Evolutionary conservation across 2,329 filamentous ascomycete species (phyloP), one percentile per base, ranked within the genome.

Genomic region (Phaeophleospora eucalypticola): DNA sequence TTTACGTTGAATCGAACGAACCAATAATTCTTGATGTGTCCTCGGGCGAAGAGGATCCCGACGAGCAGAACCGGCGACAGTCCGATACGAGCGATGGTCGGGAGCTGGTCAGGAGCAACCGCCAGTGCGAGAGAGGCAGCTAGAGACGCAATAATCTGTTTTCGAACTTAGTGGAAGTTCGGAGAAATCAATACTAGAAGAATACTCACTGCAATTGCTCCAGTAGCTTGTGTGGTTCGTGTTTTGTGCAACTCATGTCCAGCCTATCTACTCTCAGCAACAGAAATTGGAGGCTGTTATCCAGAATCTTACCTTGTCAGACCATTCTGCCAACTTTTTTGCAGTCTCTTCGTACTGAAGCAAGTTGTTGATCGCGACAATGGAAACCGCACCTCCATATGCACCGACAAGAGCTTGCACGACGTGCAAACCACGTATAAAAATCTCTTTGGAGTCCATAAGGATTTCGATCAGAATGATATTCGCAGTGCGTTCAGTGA

Each of bases 281-380:
- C n/a, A n/a, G n/a, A n/a, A n/a, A n/a, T n/a, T n/a, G n/a, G n/a
- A n/a, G n/a, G n/a, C n/a, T n/a, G n/a, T n/a, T n/a, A n/a, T 12
- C 24, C 6, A 29, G 24, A 12, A 29, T 29, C 7, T 29, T 36
- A 18, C 35, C 12, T 34, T 65, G 2, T 29, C 24, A 29, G 71
- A 74, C 59, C 69, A 68, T 51, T 72, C 66, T 7, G 73, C 72
- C 14, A 69, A 65, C 52, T 71, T 73, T 55, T 75, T 63, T 36
- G 63, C 61, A 19, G 66, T 66, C n/a, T 67, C 61, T 55, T 76
- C 72, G 56, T 75, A 76, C 41, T 66, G 65, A 24, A 62, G 65
- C 3, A 76, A 66, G 46, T 72, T 72, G 32, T 57, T 65, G 54
- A 75, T 71, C 36, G 73, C 67, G 37, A 66, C 58, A 49, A 67